Percentiles rank a stretch among this genome's conserved stretches.
Conservation (phyloP, 2,329 filamentous ascomycete species). For the Microsporum audouinii region DNA sequence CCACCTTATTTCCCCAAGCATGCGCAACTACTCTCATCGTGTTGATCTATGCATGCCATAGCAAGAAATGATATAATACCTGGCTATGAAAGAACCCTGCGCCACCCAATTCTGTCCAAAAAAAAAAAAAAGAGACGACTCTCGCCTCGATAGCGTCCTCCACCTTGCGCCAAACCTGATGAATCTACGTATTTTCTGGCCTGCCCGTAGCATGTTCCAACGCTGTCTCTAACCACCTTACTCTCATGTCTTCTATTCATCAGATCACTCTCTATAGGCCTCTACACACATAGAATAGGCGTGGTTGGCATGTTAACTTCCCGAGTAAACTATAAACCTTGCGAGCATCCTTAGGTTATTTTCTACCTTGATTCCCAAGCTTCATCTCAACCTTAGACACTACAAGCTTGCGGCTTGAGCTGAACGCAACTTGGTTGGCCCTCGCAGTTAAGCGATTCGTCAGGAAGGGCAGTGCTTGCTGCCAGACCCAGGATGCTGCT, state of each 20-base stretch:
- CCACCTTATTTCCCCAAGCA: neutral
- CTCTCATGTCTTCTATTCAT: too few species aligned
- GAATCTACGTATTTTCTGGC: too few species aligned
- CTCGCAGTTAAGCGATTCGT: neutral
- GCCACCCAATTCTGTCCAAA: neutral
- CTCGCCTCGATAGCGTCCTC: too few species aligned
- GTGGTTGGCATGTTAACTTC: too few species aligned
- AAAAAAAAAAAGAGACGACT: neutral
- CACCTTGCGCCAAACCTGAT: too few species aligned
- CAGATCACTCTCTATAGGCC: too few species aligned
- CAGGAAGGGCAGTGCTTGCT: conserved; percentile 1
- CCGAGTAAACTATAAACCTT: neutral
- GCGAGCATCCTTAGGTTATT: neutral
- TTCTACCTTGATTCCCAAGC: neutral
- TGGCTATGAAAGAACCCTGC: neutral
- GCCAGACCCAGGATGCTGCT: neutral
- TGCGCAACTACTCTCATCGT: neutral
- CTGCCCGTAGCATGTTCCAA: too few species aligned
- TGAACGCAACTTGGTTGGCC: neutral
- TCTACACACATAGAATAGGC: too few species aligned
- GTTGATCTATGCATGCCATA: conserved; percentile 3
- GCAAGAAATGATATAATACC: conserved; percentile 5
- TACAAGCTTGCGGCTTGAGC: neutral
- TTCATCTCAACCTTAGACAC: neutral
- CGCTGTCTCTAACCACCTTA: too few species aligned